phyloP scores from a whole-genome alignment of 768 basidiomycete species.

The Favolaschia claudopus region DNA sequence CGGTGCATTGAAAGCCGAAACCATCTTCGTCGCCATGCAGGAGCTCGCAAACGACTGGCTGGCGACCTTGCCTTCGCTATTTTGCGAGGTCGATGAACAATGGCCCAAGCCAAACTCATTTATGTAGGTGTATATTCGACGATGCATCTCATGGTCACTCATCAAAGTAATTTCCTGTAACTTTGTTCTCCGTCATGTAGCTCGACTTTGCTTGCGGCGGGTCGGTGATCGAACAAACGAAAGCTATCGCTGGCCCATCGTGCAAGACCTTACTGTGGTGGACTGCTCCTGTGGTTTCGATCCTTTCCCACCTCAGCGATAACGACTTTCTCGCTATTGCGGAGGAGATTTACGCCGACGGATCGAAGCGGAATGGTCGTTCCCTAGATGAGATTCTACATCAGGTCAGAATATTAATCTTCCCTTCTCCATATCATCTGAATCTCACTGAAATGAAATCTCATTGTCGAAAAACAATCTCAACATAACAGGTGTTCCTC shows the following conservation, averaged over 20 bases:
- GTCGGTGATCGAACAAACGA: background rate
- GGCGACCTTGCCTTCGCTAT: background rate
- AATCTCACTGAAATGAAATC: background rate
- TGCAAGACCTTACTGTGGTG: constrained; percentile 15
- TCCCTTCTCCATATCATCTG: no score
- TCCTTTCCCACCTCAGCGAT: constrained; percentile 2
- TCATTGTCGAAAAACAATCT: no score
- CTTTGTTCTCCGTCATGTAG: background rate
- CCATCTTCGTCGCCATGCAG: background rate
- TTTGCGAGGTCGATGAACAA: background rate
- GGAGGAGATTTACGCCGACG: constrained; percentile 9
- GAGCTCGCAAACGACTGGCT: constrained; percentile 7
- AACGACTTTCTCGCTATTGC: constrained; percentile 3
- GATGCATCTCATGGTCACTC: background rate
- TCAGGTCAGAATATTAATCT: no score
- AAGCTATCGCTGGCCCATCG: background rate
- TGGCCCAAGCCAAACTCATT: constrained; percentile 8
- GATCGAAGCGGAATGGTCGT: background rate
- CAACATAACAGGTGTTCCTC: background rate
- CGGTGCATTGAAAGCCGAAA: background rate
- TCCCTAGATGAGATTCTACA: constrained; percentile 6
- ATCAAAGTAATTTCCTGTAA: background rate
- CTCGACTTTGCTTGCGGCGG: constrained; percentile 12
- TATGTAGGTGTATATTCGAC: background rate
- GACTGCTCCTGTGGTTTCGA: background rate